Base-by-base conservation (phyloP, 2,329 filamentous ascomycete species). In the Lecanicillium sp. region DNA sequence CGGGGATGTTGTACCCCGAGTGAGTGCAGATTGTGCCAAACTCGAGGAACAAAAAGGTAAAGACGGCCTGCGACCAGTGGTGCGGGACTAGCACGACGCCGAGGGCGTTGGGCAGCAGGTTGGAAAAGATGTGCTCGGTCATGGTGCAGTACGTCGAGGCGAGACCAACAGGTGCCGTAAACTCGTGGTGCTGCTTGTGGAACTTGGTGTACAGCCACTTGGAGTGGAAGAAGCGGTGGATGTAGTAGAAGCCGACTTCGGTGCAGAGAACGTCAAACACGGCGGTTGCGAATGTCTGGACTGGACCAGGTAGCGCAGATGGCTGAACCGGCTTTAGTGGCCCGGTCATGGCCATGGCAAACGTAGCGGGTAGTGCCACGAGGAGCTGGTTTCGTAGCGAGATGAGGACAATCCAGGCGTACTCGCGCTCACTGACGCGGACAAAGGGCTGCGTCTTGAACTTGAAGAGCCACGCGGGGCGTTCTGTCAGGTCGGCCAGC, bases 131-230 rank as follows among this genome's bases (percentile, higher is more conserved):
- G 46, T 73, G 68, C 50, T 74, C 71, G 25, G 68, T 45, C 1
- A 68, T 66, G 45, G 71, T 70, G 2, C 68, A 68, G 44, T 71
- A 74, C 42, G 73, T 66, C 2, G 70, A 63, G 0, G 70, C 62
- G 3, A 74, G 52, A 1, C 67, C 65, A 4, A 75, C 62, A 3
- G 70, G 70, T 2, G 70, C 67, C 0, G 63, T 67, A 54, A 73
- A 74, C 19, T 56, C 55, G 55, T 75, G 70, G 49, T 75, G 71
- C 29, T 57, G 57, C 42, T 72, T 72, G 56, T 74, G 71, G 44
- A 74, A 63, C 20, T 46, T 47, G 11, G 51, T 48, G 57, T 73
- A 74, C 9, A 71, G 50, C 9, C 38, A 42, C 2, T 60, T 64
- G 8, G 56, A 49, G 50, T 74, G 71, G 14, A 75, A 57, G 9